Conservation (phyloP, 1,139 yeast species). For the Geotrichum carabidarum region DNA sequence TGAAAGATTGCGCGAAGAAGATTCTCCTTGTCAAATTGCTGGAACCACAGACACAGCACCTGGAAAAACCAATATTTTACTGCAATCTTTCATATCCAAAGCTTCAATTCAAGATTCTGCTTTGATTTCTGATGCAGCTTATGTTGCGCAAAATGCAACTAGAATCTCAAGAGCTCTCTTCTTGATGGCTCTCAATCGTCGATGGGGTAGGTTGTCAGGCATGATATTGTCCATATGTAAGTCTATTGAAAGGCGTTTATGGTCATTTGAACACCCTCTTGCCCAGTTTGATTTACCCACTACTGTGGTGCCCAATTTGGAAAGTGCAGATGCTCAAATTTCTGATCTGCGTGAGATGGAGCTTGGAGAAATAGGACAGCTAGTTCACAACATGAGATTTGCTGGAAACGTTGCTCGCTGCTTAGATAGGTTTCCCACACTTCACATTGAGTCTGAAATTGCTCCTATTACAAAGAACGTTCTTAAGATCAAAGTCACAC, state of each 20-base stretch:
- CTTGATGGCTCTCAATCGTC: conserved; percentile 73
- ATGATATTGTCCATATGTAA: conserved; percentile 76
- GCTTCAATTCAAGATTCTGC: conserved; percentile 72
- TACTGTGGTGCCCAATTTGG: conserved; percentile 57
- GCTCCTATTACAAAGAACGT: conserved; percentile 87
- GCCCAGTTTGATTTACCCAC: conserved; percentile 78
- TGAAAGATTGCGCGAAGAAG: conserved; percentile 47
- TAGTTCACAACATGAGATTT: conserved; percentile 74
- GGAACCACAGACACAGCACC: conserved; percentile 71
- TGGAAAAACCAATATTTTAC: conserved; percentile 79
- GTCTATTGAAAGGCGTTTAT: conserved; percentile 72
- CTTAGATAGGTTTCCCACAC: conserved; percentile 67
- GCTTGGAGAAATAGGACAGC: conserved; percentile 74
- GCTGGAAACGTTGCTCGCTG: conserved; percentile 60
- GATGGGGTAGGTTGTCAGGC: conserved; percentile 82
- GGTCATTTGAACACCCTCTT: conserved; percentile 92
- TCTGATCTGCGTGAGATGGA: conserved; percentile 70
- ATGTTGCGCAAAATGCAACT: conserved; percentile 92
- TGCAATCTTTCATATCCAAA: conserved; percentile 84
- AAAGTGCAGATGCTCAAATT: conserved; percentile 61
- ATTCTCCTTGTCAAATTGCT: conserved; percentile 76
- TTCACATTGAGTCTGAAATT: conserved; percentile 72
- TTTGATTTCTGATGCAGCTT: conserved; percentile 76
- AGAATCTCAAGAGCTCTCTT: conserved; percentile 90
- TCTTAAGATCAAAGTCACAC: conserved; percentile 65